Base-by-base conservation (phyloP, 78 protist species). In the Cyanophora paradoxa region DNA sequence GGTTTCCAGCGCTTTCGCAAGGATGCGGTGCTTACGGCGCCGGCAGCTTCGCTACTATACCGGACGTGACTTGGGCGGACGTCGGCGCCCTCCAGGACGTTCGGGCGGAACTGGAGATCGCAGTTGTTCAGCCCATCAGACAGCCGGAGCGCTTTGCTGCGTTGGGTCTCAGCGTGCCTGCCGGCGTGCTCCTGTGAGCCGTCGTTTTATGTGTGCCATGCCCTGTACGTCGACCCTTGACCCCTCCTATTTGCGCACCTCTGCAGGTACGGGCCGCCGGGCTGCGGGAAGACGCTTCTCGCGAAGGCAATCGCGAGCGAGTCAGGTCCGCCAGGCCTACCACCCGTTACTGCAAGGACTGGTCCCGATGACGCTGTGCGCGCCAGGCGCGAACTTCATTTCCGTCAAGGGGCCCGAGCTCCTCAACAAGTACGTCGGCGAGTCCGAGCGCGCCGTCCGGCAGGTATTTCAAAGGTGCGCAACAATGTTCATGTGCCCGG, bases 181-280 rank as follows among this genome's bases (percentile, higher is more conserved):
- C 72, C 37, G 87, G 88, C 16, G 75, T 83, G 50, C 86, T 86
- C 62, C 75, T 88, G 37, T n/a, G n/a, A n/a, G n/a, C n/a, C n/a
- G n/a, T n/a, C n/a, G n/a, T n/a, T n/a, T n/a, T n/a, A n/a, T n/a
- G n/a, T n/a, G n/a, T n/a, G n/a, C n/a, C n/a, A n/a, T n/a, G n/a
- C n/a, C n/a, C n/a, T n/a, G n/a, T n/a, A n/a, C n/a, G n/a, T n/a
- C n/a, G n/a, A n/a, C n/a, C n/a, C n/a, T n/a, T n/a, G n/a, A n/a
- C n/a, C n/a, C n/a, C n/a, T n/a, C n/a, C n/a, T n/a, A n/a, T n/a
- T n/a, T n/a, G n/a, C n/a, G n/a, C n/a, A n/a, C n/a, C n/a, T n/a
- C n/a, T n/a, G n/a, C n/a, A n/a, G n/a, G n/a, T 93, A 89, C 72
- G 99, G 99, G 11, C 99, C 99, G 16, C 99, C 99, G 3, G 99